These are phyloP conservation scores for Odontarrhena argentea DNA, from an alignment of 345 rosid genomes.

Conservation along the genomic window DNA sequence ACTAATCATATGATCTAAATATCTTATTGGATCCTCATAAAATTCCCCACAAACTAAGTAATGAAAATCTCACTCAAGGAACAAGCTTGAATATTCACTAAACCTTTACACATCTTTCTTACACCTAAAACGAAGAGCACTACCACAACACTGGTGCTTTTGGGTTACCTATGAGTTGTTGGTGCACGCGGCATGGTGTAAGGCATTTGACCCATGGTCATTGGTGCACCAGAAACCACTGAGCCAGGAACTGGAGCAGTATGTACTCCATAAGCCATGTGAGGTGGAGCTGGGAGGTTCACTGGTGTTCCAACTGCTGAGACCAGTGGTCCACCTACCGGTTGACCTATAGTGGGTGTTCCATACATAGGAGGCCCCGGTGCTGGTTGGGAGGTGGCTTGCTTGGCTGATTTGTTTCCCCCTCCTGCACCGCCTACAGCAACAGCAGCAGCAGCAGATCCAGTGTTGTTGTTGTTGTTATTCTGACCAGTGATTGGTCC, in stretches of 20 bases:
- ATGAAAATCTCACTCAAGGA: constrained; percentile 35
- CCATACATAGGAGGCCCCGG: constrained; percentile 61
- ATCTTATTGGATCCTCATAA: constrained; percentile 33
- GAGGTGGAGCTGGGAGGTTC: constrained; percentile 70
- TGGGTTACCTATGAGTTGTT: constrained; percentile 64
- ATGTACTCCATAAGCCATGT: constrained; percentile 76
- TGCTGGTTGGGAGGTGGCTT: constrained; percentile 52
- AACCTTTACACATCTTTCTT: constrained; percentile 54
- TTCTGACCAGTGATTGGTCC: constrained; percentile 94
- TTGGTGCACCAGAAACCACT: constrained; percentile 75
- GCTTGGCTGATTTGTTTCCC: constrained; percentile 62
- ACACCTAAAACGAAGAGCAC: constrained; percentile 37
- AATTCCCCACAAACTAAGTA: constrained; percentile 36
- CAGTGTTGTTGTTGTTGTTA: constrained; percentile 39
- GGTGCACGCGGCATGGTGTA: constrained; percentile 75
- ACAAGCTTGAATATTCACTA: constrained; percentile 41
- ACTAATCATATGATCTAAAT: constrained; percentile 36
- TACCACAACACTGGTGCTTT: constrained; percentile 32
- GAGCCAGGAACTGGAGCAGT: constrained; percentile 68
- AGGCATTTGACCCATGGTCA: constrained; percentile 69
- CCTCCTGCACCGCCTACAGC: constrained; percentile 51
- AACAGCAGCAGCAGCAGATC: constrained; percentile 40
- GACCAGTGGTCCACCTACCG: constrained; percentile 73
- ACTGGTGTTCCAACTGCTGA: constrained; percentile 96
- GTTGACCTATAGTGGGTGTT: constrained; percentile 77